Base-by-base conservation (phyloP, 129 eudicot genomes). In the Flaveria ramosissima region DNA sequence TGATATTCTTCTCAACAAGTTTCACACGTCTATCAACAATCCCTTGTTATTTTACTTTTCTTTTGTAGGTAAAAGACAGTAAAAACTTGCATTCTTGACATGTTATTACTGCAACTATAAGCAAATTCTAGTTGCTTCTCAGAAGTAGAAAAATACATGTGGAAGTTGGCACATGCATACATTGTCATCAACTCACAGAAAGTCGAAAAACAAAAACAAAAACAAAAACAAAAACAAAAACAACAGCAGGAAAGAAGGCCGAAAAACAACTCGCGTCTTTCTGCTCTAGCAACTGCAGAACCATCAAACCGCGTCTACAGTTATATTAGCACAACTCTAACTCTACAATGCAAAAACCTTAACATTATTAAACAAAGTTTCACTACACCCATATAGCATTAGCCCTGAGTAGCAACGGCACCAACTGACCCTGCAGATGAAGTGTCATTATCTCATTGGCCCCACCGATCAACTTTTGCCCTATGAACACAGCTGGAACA, bases 371-470 rank as follows among this genome's bases (percentile, higher is more conserved):
- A 45, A 11, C 64, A 17, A 17, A 23, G 7, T 72, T 63, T 67
- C 32, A 47, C 83, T 83, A 92, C 26, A 90, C 51, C 96, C 98
- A 92, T 63, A 92, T 92, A 32, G 96, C 98, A 4, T 86, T 85
- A 42, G 98, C 93, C 77, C 82, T 83, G 11, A 81, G 84, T 45
- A 92, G 96, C 83, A 84, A 68, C 27, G 96, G 93, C 62, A 81
- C 90, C 68, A 92, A 84, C 76, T 84, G 79, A 23, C 92, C 89
- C 83, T 81, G 70, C 19, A 90, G 45, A 79, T 86, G 89, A 72
- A 92, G 98, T 82, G 88, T 84, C 84, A 89, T 90, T 30, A 89
- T 75, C 80, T 89, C 93, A 81, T 92, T 82, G 16, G 98, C 72
- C 57, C 98, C 98, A 16, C 98, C 98, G 26, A 88, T 79, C 55